Evolutionary conservation across 352 stramenopile genomes (phyloP), one percentile per base, ranked within the genome.

Genomic region (Stramenopiles sp.): DNA sequence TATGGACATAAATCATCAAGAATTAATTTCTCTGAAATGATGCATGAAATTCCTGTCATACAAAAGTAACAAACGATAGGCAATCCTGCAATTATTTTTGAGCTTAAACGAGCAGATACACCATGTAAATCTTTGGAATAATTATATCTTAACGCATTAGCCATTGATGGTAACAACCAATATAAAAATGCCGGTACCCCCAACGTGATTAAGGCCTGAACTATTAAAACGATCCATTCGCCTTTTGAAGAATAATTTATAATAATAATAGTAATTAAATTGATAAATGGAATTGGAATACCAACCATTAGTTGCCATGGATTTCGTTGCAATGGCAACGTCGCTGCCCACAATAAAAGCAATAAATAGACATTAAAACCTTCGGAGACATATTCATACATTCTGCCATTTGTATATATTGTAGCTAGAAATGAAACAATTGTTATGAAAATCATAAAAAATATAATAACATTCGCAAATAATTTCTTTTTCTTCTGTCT

Each of bases 101-200:
- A 23, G 53, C 53, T 69, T 27, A 69, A 69, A 69, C 53, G 53
- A 23, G 53, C 27, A 20, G 53, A 20, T 27, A 69, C 20, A 69
- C 53, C 53, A 69, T 69, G 53, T 69, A 69, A 69, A 69, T 69
- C 53, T 20, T 20, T 69, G 53, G 53, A 69, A 69, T 69, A 69
- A 69, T 69, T 69, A 27, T 69, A 69, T 69, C 27, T 20, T 27
- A 69, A 69, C 27, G 53, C 53, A 20, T 69, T 69, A 27, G 20
- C 27, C 20, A 69, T 69, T n/a, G n/a, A n/a, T 69, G 53, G 53
- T 69, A 23, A 27, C 20, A 69, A 27, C 53, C 20, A 23, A 69
- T 23, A 69, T 20, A 27, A 27, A 27, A 27, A 20, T 69, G 53
- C 53, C 20, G 27, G 20, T 69, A 69, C 53, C 20, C 53, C 53